Conservation (phyloP, 23 red algal species). For the Gracilaria domingensis region DNA sequence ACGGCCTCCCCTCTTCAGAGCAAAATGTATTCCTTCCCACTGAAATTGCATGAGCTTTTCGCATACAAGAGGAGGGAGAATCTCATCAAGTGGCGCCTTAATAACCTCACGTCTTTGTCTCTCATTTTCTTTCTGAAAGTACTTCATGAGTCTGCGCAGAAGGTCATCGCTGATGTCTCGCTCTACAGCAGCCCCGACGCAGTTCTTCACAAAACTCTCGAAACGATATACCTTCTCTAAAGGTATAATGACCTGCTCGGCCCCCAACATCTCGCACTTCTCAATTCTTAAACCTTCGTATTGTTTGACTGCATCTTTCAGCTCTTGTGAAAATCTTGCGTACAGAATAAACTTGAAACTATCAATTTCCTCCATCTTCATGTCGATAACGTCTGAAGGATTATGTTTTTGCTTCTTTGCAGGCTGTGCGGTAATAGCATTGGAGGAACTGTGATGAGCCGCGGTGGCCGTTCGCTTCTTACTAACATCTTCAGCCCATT, state of each 20-base stretch:
- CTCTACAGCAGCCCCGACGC: slow-evolving; percentile 5
- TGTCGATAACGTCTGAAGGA: neutral
- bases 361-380: slow-evolving; percentile 50
- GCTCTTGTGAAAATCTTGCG: neutral
- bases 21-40: slow-evolving; percentile 83
- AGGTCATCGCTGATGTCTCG: slow-evolving; percentile 11
- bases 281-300: slow-evolving; percentile 36
- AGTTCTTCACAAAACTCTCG: slow-evolving; percentile 19
- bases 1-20: slow-evolving; percentile 60
- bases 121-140: slow-evolving; percentile 24
- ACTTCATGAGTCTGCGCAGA: slow-evolving; percentile 24
- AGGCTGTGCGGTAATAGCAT: neutral
- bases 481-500: slow-evolving; percentile 34
- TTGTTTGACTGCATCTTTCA: slow-evolving; percentile 27
- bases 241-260: slow-evolving; percentile 39
- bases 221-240: slow-evolving; percentile 38
- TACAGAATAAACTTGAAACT: slow-evolving; percentile 25
- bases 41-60: slow-evolving; percentile 81
- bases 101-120: slow-evolving; percentile 44
- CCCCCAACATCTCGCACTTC: slow-evolving; percentile 43
- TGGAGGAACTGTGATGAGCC: neutral
- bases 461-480: neutral
- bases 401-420: slow-evolving; percentile 16
- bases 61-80: slow-evolving; percentile 62
- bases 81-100: slow-evolving; percentile 31